Conservation (phyloP, 192 early-diverging fungal genomes). For the Coemansia nantahalensis region DNA sequence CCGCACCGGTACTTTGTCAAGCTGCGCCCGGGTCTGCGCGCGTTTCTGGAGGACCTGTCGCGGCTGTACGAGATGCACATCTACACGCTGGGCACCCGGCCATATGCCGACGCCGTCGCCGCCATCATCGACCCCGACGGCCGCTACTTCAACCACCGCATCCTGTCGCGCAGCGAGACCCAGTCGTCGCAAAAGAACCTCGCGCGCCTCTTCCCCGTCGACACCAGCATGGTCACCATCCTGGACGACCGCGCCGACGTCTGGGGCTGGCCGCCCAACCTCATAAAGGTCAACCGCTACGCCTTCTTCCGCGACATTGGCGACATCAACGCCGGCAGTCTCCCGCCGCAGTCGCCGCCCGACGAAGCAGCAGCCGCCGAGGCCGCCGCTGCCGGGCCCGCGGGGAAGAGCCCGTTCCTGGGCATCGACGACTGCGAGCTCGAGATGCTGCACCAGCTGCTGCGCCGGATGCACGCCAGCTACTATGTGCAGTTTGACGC, state of each 20-base stretch:
- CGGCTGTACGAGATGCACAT: slow-evolving; percentile 92
- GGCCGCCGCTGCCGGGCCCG: too few relatives aligned
- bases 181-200: slow-evolving; percentile 80
- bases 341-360: slow-evolving; percentile 37
- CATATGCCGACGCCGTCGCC: slow-evolving; percentile 88
- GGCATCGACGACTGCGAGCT: slow-evolving; percentile 64
- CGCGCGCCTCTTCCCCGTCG: slow-evolving; percentile 85
- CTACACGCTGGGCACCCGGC: slow-evolving; percentile 97
- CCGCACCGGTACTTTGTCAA: slow-evolving; percentile 81
- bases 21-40: slow-evolving; percentile 74
- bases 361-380: background rate
- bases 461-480: slow-evolving; percentile 62
- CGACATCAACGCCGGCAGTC: slow-evolving; percentile 86
- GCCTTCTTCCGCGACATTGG: slow-evolving; percentile 92
- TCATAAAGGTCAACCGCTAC: slow-evolving; percentile 88
- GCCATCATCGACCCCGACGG: slow-evolving; percentile 81
- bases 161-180: slow-evolving; percentile 92
- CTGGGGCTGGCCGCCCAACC: slow-evolving; percentile 87
- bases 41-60: slow-evolving; percentile 70
- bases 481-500: slow-evolving; percentile 62
- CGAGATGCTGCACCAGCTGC: slow-evolving; percentile 53
- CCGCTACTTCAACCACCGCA: slow-evolving; percentile 78
- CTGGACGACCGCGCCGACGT: slow-evolving; percentile 96
- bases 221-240: slow-evolving; percentile 94
- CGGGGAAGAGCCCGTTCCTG: slow-evolving; percentile 16